Base-by-base conservation (phyloP, 441 rosid species). In the Mallotus japonicus region DNA sequence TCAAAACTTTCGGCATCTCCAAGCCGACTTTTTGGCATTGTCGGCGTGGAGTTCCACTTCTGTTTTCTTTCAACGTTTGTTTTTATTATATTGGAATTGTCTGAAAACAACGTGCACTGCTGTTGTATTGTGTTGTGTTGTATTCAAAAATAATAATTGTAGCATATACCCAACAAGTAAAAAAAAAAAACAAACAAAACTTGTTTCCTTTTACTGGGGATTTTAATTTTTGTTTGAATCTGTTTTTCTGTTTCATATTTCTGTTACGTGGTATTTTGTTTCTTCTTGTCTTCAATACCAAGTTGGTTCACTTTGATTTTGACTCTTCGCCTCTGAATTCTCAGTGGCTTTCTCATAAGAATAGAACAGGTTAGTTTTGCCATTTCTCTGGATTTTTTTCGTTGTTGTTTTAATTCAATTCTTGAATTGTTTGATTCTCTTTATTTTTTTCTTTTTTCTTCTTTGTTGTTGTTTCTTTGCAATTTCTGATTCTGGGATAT, bases 71-170 rank as follows among this genome's bases (percentile, higher is more conserved):
- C 69, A 50, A 7, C 59, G n/a, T 57, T 61, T 22, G n/a, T 57
- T 61, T 22, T 46, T 73, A 65, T 20, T 73, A 65, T 20, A 73
- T 42, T 62, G 57, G 9, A 14, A 53, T 62, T 32, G 44, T 71
- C 70, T 62, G 84, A 79, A 75, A 76, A 67, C 85, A 73, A 84
- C 83, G 85, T 87, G 86, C 82, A 75, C 69, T 81, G 78, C 71
- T 59, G 78, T 75, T 15, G 15, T 50, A 24, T 49, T 8, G 4
- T 14, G 58, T 73, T 76, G 70, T 60, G 12, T 57, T 32, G 53
- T 8, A 13, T 57, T 34, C 57, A 8, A 44, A 44, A 46, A 20
- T 50, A 37, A 37, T 5, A 37, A 37, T 37, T 37, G 40, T 37
- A 37, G 40, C 5, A 37, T 0, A 37, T 37, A 37, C 40, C 5